Evolutionary conservation across 2,329 filamentous ascomycete genomes (phyloP).

Genomic region (Bipolaris cookei): DNA sequence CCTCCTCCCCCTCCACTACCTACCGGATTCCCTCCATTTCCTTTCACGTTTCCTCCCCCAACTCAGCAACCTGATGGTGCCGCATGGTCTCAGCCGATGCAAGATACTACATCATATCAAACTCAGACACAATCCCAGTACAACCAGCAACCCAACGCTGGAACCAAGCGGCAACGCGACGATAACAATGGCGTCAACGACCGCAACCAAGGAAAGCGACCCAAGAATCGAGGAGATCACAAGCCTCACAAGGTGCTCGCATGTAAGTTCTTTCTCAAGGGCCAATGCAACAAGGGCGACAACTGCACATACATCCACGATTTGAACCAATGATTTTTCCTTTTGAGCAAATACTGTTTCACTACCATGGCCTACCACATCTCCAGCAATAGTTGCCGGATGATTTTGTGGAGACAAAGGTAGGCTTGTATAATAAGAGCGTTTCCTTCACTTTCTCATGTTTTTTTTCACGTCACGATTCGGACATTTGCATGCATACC

Average conservation of each 20-base stretch:
- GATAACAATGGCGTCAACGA: constrained; percentile 38
- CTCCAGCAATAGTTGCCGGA: constrained; percentile 7
- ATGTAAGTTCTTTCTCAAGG: constrained; percentile 73
- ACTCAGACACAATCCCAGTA: constrained; percentile 22
- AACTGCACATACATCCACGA: constrained; percentile 78
- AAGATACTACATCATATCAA: constrained; percentile 18
- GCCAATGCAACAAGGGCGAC: constrained; percentile 74
- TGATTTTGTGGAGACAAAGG: background rate
- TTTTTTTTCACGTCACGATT: constrained; percentile 14
- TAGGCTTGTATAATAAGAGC: constrained; percentile 14
- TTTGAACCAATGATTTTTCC: constrained; percentile 14
- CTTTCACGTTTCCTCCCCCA: constrained; percentile 25
- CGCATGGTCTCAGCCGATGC: constrained; percentile 25
- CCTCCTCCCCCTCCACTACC: constrained; percentile 35
- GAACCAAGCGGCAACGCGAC: constrained; percentile 47
- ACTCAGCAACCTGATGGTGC: constrained; percentile 16
- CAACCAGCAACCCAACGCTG: constrained; percentile 38
- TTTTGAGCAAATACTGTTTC: background rate
- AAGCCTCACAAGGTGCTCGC: constrained; percentile 53
- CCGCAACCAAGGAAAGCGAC: constrained; percentile 61
- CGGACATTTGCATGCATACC: constrained; percentile 32
- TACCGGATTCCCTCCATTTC: constrained; percentile 27
- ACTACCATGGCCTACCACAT: background rate
- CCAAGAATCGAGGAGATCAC: constrained; percentile 29
- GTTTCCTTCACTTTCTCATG: constrained; percentile 1